Base-by-base conservation (phyloP, 148 eudicot species). In the Diospyros kaki region DNA sequence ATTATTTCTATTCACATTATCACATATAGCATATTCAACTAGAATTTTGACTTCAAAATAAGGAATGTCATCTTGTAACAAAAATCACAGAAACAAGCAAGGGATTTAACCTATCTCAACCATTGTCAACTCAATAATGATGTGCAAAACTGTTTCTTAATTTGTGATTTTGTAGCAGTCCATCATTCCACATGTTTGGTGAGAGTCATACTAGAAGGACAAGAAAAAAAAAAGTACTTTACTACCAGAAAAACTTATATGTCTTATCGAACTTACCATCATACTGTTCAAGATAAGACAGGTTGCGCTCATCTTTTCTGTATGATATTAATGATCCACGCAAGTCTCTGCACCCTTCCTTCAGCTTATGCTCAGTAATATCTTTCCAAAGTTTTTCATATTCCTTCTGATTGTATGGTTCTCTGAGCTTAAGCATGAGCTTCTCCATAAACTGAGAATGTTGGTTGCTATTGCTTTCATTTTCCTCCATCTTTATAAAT, bases 251-350 rank as follows among this genome's bases (percentile, higher is more conserved):
- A 38, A 61, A 8, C 8, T 46, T 42, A 45, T 64, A 42, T 55
- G 43, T 59, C 39, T 58, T 17, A 45, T 53, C 54, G 67, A 80
- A 70, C 80, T 78, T 81, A 87, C 91, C 83, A 71, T 63, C 62
- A 80, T 75, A 51, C 38, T 7, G 66, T 12, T 74, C 80, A 69
- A 85, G 77, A 73, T 81, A 87, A 46, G 88, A 87, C 10, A 64
- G 73, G 59, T 82, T 71, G 68, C 39, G 1, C n/a, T 46, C 64
- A 59, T 73, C 81, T 14, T 6, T 15, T n/a, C 13, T 3, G 46
- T 7, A 58, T 9, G n/a, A 14, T 72, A 56, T 28, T 51, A 12
- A 14, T 39, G 78, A 75, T 12, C 75, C 61, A 50, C 91, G 86
- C 53, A 85, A 65, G 5, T 85, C 84, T 62, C 62, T 71, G 54